Evolutionary conservation across 148 eudicot genomes (phyloP).

Genomic region (Gaultheria prostrata): DNA sequence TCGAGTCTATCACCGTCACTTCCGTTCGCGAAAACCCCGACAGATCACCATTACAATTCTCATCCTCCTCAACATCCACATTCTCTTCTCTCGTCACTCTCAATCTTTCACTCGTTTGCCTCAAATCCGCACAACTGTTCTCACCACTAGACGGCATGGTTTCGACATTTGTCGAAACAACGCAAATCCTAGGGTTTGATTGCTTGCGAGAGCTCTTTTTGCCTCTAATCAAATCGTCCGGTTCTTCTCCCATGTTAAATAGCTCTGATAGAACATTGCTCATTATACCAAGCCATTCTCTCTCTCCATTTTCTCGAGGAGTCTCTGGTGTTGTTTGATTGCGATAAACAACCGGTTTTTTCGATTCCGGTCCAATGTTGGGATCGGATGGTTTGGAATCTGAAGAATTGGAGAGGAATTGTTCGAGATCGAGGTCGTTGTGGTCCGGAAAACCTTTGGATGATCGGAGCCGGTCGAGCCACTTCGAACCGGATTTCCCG

Average conservation of each 20-base stretch:
- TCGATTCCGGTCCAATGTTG: not conserved
- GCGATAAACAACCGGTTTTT: not conserved
- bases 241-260: conserved; percentile 55
- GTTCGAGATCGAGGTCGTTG: conserved; percentile 47
- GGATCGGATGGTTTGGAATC: not conserved
- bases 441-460: conserved; percentile 68
- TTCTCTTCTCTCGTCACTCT: conserved; percentile 12
- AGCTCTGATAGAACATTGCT: conserved; percentile 48
- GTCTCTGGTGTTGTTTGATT: not conserved
- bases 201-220: conserved; percentile 60
- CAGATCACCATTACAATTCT: conserved; percentile 34
- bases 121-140: conserved; percentile 26
- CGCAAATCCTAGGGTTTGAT: conserved; percentile 59
- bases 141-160: conserved; percentile 33
- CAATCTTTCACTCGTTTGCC: conserved; percentile 18
- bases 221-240: conserved; percentile 23
- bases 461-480: conserved; percentile 82
- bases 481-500: conserved; percentile 45
- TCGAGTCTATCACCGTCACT: conserved; percentile 79
- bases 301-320: conserved; percentile 20
- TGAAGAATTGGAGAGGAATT: conserved; percentile 25
- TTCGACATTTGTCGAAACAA: not conserved
- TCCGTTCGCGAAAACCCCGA: conserved; percentile 62
- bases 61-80: conserved; percentile 33
- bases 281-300: conserved; percentile 21